These are phyloP conservation scores for Rhodamnia argentea DNA, from an alignment of 345 rosid species.

Conservation along the genomic window DNA sequence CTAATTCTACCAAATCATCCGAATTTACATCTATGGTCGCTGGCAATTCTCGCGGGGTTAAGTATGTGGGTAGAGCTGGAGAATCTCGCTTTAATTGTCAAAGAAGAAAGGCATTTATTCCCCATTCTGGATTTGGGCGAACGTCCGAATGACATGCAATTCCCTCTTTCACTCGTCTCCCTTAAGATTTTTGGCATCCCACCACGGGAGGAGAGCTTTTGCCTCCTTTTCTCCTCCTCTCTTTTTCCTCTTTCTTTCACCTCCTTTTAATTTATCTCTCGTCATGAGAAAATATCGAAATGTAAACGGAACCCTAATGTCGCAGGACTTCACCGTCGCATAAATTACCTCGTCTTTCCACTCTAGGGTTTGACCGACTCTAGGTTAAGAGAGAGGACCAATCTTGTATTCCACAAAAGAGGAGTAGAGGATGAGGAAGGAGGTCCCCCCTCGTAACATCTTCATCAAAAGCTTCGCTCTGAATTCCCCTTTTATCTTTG, in stretches of 20 bases:
- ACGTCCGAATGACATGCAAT: background rate
- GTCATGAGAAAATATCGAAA: background rate
- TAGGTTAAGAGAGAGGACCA: slow-evolving; percentile 26
- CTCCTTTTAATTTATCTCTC: background rate
- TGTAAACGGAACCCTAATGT: background rate
- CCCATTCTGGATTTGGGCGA: slow-evolving; percentile 6
- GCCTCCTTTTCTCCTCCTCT: background rate
- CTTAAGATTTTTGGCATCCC: background rate
- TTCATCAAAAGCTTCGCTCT: background rate
- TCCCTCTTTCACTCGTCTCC: background rate
- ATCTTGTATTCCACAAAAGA: slow-evolving; percentile 73
- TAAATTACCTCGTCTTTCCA: background rate
- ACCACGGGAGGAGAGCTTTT: background rate
- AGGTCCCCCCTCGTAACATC: background rate
- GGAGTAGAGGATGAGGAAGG: background rate
- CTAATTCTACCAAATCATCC: background rate
- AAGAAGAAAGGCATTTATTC: slow-evolving; percentile 85
- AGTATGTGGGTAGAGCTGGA: background rate
- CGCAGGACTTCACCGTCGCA: background rate
- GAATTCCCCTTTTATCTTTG: background rate
- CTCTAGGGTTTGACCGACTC: background rate
- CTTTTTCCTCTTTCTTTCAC: background rate
- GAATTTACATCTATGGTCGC: background rate
- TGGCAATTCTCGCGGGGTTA: background rate
- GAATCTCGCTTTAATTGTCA: slow-evolving; percentile 57